Conservation (phyloP, 306 rosid species). For the Vachellia pachyceras region DNA sequence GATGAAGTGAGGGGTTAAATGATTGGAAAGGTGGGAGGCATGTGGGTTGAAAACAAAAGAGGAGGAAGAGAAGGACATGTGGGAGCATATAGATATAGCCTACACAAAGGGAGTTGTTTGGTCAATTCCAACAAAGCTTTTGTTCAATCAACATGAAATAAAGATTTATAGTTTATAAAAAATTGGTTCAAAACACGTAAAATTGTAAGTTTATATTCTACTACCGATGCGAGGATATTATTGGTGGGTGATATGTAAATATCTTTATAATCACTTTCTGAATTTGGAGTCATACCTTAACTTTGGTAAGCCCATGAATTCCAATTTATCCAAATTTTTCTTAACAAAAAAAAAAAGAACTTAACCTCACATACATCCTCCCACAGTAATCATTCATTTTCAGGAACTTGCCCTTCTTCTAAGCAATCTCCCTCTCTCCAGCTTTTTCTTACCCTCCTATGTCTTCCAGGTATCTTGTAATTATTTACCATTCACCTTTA, state of each 20-base stretch:
- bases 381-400: not conserved
- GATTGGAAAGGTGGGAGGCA: not conserved
- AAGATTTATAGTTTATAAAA: too few species aligned
- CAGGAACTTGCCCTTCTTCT: not conserved
- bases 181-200: too few species aligned
- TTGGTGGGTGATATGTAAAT: too few species aligned
- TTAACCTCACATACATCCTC: not conserved
- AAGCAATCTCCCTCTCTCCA: not conserved
- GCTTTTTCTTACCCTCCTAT: not conserved
- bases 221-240: too few species aligned
- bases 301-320: too few species aligned
- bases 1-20: not conserved
- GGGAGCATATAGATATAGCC: not conserved
- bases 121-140: not conserved
- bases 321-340: too few species aligned
- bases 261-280: too few species aligned
- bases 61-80: not conserved
- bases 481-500: not conserved
- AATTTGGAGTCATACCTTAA: too few species aligned
- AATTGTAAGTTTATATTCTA: too few species aligned
- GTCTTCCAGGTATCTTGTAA: not conserved
- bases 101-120: not conserved
- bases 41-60: not conserved
- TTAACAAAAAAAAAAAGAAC: not conserved
- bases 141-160: constrained; percentile 10